A percentile compares a stretch with the other conserved stretches of the same genome.
Conservation (phyloP, 2,329 filamentous ascomycete species). For the Colletotrichum orbiculare region DNA sequence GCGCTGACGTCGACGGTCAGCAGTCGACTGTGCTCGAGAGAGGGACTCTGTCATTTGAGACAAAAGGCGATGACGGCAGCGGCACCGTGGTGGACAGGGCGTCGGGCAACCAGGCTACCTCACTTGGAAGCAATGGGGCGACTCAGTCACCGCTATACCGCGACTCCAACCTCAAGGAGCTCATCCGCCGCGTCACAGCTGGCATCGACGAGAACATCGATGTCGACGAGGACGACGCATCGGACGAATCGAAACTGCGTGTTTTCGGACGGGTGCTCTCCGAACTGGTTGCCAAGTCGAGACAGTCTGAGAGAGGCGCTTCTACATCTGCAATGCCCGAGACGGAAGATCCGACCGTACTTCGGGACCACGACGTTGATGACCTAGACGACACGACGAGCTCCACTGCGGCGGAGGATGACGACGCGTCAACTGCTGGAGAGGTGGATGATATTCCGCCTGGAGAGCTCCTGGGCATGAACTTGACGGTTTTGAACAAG, state of each 20-base stretch:
- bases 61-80: neutral
- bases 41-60: neutral
- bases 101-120: neutral
- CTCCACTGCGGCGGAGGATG: neutral
- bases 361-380: neutral
- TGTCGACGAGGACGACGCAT: conserved; percentile 36
- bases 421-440: neutral
- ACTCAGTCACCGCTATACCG: neutral
- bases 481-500: conserved; percentile 77
- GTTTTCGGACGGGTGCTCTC: conserved; percentile 64
- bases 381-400: neutral
- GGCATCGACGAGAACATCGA: conserved; percentile 52
- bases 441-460: conserved; percentile 29
- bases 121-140: too few species aligned
- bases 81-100: neutral
- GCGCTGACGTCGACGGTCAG: conserved; percentile 15
- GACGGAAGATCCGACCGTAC: neutral
- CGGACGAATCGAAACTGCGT: conserved; percentile 53
- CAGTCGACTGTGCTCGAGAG: conserved; percentile 1
- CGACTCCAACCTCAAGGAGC: conserved; percentile 52
- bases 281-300: conserved; percentile 53
- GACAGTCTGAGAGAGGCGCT: neutral
- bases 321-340: conserved; percentile 1
- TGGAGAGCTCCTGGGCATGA: conserved; percentile 72
- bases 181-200: conserved; percentile 63